Conservation (phyloP, 225 moss, liverwort and hornwort genomes). For the Rhytidiadelphus loreus region DNA sequence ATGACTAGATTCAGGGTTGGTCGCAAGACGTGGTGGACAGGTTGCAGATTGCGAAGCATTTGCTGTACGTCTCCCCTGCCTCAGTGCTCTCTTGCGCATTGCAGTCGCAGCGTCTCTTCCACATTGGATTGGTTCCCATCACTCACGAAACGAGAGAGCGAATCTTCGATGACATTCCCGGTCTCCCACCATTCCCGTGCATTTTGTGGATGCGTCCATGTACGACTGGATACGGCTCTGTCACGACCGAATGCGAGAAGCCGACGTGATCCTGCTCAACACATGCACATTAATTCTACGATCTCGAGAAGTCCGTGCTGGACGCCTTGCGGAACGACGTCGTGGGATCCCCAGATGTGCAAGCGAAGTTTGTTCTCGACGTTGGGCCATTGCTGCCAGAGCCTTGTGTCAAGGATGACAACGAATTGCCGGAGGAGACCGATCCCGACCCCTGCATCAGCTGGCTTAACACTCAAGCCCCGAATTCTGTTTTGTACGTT, state of each 20-base stretch:
- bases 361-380: neutral
- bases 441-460: neutral
- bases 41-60: neutral
- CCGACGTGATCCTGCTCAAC: neutral
- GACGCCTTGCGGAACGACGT: neutral
- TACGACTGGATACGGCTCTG: neutral
- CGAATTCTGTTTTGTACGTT: neutral
- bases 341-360: neutral
- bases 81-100: neutral
- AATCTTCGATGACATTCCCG: neutral
- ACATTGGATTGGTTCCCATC: neutral
- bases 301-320: neutral
- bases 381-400: neutral
- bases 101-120: neutral
- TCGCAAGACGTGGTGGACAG: neutral
- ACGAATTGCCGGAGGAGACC: neutral
- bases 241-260: neutral
- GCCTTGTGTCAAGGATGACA: neutral
- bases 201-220: neutral
- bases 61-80: neutral
- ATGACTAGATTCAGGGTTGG: neutral
- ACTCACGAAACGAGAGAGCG: neutral
- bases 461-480: neutral
- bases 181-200: neutral
- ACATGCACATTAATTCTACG: neutral